Evolutionary conservation across 306 rosid species (phyloP), one percentile per base, ranked within the genome.

Genomic region (Pterocarpus macrocarpus): DNA sequence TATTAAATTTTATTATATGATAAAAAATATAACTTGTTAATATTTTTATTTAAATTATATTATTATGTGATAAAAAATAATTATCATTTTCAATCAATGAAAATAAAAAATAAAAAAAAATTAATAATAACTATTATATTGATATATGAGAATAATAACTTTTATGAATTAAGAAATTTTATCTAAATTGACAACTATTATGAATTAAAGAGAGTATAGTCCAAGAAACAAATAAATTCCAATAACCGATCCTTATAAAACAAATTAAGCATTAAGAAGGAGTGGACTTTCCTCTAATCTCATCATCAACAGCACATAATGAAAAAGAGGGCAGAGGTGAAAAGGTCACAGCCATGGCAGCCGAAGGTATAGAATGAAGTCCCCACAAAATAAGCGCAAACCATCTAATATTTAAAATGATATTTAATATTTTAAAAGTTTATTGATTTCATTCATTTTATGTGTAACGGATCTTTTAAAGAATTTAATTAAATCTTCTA

Each of bases 371-470:
- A 58, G n/a, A 67, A 36, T 6, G 5, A 65, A 65, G 73, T 38
- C 81, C 81, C 74, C 17, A 77, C 55, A 66, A 35, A 53, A 77
- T 22, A 45, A 64, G 22, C 6, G 9, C 72, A 16, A 13, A 34
- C 15, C 15, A 41, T 75, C 52, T 49, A 33, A 76, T 47, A 22
- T 22, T 33, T 64, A n/a, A 33, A 8, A 41, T 5, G 8, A 43
- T 43, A 43, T 43, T 2, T 13, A 32, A 12, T 61, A 12, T 12
- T 34, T 33, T 5, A 5, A 63, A 35, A 12, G 7, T 62, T 38
- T 9, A 38, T 65, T 65, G 32, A 66, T 38, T 34, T 8, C n/a
- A 7, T 66, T 16, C 32, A 38, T 66, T 66, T 38, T 66, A 33
- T 39, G 5, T 36, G 30, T 36, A 64, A 64, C 2, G 71, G 32